Evolutionary conservation across 78 protist species (phyloP).

Genomic region (Mantamonas sphyraenae): DNA sequence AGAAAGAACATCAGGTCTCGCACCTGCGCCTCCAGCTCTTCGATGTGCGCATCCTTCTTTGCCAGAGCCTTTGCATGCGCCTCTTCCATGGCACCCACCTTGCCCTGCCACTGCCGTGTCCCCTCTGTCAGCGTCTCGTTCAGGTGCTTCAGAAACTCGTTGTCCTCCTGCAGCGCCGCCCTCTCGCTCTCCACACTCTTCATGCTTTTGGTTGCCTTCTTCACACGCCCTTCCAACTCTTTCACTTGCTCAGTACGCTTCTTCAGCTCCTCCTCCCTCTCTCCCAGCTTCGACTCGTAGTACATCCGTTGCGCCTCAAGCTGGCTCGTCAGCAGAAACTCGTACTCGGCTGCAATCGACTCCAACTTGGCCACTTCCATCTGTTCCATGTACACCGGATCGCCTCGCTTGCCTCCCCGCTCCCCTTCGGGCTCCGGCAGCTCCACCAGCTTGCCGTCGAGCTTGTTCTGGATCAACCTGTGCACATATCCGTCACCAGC

Average conservation of each 20-base stretch:
- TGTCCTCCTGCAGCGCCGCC: too few species aligned
- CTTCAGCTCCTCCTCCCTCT: too few species aligned
- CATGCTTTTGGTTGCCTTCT: too few species aligned
- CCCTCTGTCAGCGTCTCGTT: too few species aligned
- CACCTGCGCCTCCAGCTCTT: conserved; percentile 30
- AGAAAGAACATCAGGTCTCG: conserved; percentile 38
- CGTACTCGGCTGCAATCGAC: conserved; percentile 24
- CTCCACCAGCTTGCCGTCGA: conserved; percentile 71
- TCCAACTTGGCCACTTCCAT: conserved; percentile 5
- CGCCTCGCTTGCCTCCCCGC: background rate
- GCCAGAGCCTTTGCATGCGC: too few species aligned
- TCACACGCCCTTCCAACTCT: too few species aligned
- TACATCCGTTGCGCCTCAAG: conserved; percentile 65
- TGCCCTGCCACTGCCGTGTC: too few species aligned
- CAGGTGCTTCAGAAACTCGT: too few species aligned
- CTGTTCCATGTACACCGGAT: background rate
- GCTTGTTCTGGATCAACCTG: conserved; percentile 46
- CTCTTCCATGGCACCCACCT: too few species aligned
- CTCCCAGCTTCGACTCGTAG: conserved; percentile 53
- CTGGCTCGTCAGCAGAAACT: conserved; percentile 56
- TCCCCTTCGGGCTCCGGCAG: conserved; percentile 13
- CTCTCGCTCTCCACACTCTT: too few species aligned
- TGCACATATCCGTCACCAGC: conserved; percentile 79
- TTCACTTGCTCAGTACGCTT: too few species aligned
- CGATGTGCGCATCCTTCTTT: too few species aligned